Conservation (phyloP, 805 yeast genomes). For the Hanseniaspora meyeri region DNA sequence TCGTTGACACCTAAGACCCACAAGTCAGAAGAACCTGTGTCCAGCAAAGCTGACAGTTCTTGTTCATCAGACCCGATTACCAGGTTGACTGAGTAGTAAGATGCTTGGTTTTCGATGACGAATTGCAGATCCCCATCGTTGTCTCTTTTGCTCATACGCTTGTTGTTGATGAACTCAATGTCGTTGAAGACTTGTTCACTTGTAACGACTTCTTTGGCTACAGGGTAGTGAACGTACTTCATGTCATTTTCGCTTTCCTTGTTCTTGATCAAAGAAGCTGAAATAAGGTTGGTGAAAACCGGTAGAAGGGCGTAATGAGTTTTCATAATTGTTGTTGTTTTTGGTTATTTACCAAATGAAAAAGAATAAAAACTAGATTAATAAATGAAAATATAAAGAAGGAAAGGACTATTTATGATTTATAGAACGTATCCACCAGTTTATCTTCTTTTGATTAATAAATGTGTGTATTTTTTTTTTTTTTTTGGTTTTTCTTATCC, state of each 20-base stretch:
- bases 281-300: conserved; percentile 30
- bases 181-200: conserved; percentile 43
- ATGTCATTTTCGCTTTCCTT: conserved; percentile 33
- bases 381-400: too few relatives aligned
- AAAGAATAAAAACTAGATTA: too few relatives aligned
- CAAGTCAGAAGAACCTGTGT: conserved; percentile 58
- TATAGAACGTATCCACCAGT: too few relatives aligned
- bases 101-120: conserved; percentile 27
- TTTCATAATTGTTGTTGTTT: neutral
- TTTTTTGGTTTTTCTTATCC: too few relatives aligned
- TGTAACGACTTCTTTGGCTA: neutral
- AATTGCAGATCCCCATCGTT: neutral
- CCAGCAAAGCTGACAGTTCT: conserved; percentile 38
- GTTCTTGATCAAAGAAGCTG: conserved; percentile 2
- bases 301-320: neutral
- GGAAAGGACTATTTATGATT: too few relatives aligned
- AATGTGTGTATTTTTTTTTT: too few relatives aligned
- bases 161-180: neutral
- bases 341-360: too few relatives aligned
- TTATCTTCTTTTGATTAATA: too few relatives aligned
- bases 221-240: conserved; percentile 27
- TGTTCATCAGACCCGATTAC: conserved; percentile 44
- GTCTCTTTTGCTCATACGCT: conserved; percentile 5
- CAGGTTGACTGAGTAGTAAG: conserved; percentile 32
- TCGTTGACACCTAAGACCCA: conserved; percentile 42